A percentile compares a stretch with the other conserved stretches of the same genome.
These are phyloP conservation scores for Neonothopanus nambi DNA, from an alignment of 1,284 basidiomycete species.

Conservation along the genomic window DNA sequence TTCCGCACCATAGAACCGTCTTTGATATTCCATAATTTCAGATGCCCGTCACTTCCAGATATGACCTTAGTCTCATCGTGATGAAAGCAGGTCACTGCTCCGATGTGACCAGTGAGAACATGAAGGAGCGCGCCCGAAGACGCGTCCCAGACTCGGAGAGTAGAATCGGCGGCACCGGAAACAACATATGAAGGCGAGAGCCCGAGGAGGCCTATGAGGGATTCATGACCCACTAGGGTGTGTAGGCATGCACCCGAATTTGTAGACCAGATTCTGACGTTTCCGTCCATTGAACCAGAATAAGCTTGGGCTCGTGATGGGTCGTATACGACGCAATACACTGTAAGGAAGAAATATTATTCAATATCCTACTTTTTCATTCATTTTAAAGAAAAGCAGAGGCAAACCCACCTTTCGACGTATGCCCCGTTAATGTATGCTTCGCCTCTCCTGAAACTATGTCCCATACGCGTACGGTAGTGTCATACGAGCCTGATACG, in stretches of 20 bases:
- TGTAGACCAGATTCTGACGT: conserved; percentile 91
- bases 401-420: conserved; percentile 64
- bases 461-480: conserved; percentile 93
- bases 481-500: conserved; percentile 93
- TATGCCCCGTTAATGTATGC: conserved; percentile 83
- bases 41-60: conserved; percentile 89
- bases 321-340: conserved; percentile 8
- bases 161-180: conserved; percentile 92
- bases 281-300: conserved; percentile 95
- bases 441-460: conserved; percentile 84
- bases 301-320: conserved; percentile 82
- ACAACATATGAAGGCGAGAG: conserved; percentile 86
- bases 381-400: background rate
- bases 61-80: conserved; percentile 96
- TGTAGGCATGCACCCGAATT: conserved; percentile 78
- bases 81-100: conserved; percentile 96
- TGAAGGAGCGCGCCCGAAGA: conserved; percentile 77
- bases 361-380: background rate
- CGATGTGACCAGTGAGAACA: conserved; percentile 78
- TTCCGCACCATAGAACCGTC: conserved; percentile 87
- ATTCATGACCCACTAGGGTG: conserved; percentile 83
- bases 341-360: background rate
- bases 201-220: conserved; percentile 84
- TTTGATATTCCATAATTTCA: conserved; percentile 95
- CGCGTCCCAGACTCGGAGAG: conserved; percentile 90